Conservation (phyloP, 495 filamentous ascomycete species). For the Aspergillus sclerotiicarbonarius region DNA sequence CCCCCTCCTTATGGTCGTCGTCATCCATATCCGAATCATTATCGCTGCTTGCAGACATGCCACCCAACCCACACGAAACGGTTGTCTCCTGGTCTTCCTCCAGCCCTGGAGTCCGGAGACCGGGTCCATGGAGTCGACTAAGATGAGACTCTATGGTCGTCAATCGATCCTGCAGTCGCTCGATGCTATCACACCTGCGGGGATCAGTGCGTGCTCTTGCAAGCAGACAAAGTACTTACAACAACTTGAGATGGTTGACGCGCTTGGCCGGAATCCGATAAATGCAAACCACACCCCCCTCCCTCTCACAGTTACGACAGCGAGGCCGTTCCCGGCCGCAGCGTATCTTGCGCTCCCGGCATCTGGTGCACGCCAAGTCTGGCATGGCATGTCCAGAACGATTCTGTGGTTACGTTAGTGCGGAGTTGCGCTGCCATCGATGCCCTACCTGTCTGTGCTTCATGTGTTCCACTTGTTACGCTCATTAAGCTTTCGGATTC, state of each 20-base stretch:
- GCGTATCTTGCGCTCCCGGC: slow-evolving; percentile 15
- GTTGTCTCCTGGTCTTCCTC: neutral
- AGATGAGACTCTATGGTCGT: slow-evolving; percentile 7
- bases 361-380: slow-evolving; percentile 10
- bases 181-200: slow-evolving; percentile 9
- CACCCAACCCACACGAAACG: neutral
- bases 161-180: slow-evolving; percentile 9
- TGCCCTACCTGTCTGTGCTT: neutral
- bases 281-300: slow-evolving; percentile 4
- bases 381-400: slow-evolving; percentile 3
- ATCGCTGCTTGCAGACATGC: neutral
- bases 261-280: slow-evolving; percentile 7
- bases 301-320: slow-evolving; percentile 11
- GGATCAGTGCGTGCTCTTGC: neutral
- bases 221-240: too few species aligned
- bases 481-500: neutral
- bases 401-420: neutral
- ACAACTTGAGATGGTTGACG: slow-evolving; percentile 11
- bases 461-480: neutral
- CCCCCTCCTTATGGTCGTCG: neutral
- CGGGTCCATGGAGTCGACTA: neutral
- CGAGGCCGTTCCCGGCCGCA: slow-evolving; percentile 8
- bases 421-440: neutral
- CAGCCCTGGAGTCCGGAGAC: neutral
- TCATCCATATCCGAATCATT: neutral